Base-by-base conservation (phyloP, 1,284 basidiomycete genomes). In the Irpex lacteus region DNA sequence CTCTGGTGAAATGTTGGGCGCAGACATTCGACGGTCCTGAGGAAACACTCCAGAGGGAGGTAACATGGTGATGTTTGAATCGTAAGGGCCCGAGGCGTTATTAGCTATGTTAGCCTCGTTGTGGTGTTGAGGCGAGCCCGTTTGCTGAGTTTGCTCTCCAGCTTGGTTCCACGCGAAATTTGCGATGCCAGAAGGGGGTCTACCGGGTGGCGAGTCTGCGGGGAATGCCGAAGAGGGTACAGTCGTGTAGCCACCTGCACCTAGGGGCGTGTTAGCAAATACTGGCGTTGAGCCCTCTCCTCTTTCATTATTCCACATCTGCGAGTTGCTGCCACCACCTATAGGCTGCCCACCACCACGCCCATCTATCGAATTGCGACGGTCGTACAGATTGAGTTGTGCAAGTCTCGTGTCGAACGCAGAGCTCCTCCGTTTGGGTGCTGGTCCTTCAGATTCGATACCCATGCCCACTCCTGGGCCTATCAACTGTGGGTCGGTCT, bases 371-470 rank as follows among this genome's bases (percentile, higher is more conserved):
- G 90, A 92, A 72, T 86, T 85, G 66, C 91, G 84, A 62, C 90
- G 86, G 70, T 93, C 91, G 70, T 89, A 85, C 70, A 92, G 76
- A 70, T 83, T 89, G 68, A 92, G 78, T 70, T 89, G 85, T 15
- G 87, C 85, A 68, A 93, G 86, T 63, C 88, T 80, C 5, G 89
- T 87, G 68, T 94, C 92, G 69, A 91, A 84, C 38, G 89, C 85
- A 38, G 92, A 94, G 59, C 89, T 89, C 60, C 92, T 84, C 69
- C 92, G 86, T 75, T 94, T 94, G 63, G 86, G 81, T 19, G 90
- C 86, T 53, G 88, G 90, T n/a, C 78, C 85, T 65, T 90, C 87
- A 38, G 78, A 68, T 72, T 89, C 88, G 52, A 83, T 83, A 55
- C 76, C 75, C 65, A 83, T 86, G 18, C 85, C 82, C 57, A 88